phyloP scores from a whole-genome alignment of 495 filamentous ascomycete genomes.

The Halenospora varia region DNA sequence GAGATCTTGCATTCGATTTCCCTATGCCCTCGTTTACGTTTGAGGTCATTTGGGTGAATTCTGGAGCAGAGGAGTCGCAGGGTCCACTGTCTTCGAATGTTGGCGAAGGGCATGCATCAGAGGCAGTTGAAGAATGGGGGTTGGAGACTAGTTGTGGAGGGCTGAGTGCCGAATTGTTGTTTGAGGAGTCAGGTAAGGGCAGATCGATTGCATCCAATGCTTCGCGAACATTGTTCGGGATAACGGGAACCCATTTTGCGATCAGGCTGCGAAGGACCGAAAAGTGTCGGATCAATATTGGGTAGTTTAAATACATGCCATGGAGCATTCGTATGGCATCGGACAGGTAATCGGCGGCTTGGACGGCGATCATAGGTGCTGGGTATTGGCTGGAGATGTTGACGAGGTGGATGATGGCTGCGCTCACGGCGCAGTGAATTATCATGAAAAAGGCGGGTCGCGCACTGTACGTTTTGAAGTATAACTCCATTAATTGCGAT shows the following conservation, averaged over 20 bases:
- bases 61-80: too few species aligned
- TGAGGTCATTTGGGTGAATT: too few species aligned
- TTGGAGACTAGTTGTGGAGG: too few species aligned
- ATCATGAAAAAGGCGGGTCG: conserved; percentile 22
- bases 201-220: too few species aligned
- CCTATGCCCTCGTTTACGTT: too few species aligned
- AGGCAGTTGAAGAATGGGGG: too few species aligned
- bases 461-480: conserved; percentile 28
- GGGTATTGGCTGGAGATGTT: conserved; percentile 22
- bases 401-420: conserved; percentile 34
- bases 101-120: too few species aligned
- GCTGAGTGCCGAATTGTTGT: too few species aligned
- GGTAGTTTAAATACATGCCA: conserved; percentile 19
- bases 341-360: conserved; percentile 2
- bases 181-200: too few species aligned
- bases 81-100: too few species aligned
- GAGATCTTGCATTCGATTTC: too few species aligned
- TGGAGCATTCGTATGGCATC: conserved; percentile 23
- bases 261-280: conserved; percentile 24
- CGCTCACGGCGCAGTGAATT: conserved; percentile 28
- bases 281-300: conserved; percentile 18
- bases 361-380: conserved; percentile 13
- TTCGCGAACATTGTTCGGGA: too few species aligned
- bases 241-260: conserved; percentile 31
- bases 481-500: conserved; percentile 23